phyloP scores from a whole-genome alignment of 2,329 filamentous ascomycete species.

The Aspergillus sp. region DNA sequence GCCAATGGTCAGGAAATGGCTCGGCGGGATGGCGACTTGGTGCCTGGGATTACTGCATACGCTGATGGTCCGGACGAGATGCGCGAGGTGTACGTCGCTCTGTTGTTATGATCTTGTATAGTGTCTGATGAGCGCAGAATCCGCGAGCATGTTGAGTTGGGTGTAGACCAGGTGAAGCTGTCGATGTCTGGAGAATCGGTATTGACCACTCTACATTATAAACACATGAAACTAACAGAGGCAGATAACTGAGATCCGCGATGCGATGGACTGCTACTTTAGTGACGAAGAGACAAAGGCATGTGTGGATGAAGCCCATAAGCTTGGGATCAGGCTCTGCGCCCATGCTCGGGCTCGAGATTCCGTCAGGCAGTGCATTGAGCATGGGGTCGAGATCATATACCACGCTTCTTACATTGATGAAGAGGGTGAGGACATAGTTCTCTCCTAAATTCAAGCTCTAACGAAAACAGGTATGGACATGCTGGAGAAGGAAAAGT shows the following conservation, averaged over 20 bases:
- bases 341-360: conserved; percentile 48
- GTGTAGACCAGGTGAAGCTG: conserved; percentile 48
- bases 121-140: conserved; percentile 20
- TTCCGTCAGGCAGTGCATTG: conserved; percentile 45
- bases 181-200: conserved; percentile 31
- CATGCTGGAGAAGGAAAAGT: conserved; percentile 38
- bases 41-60: conserved; percentile 44
- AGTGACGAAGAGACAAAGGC: conserved; percentile 48
- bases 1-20: conserved; percentile 54
- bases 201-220: not conserved
- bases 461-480: conserved; percentile 14
- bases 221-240: not conserved
- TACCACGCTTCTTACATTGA: conserved; percentile 51
- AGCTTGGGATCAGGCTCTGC: conserved; percentile 35
- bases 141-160: conserved; percentile 29
- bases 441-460: not conserved
- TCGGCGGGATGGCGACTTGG: conserved; percentile 45
- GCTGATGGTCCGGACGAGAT: conserved; percentile 40
- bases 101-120: too few species aligned
- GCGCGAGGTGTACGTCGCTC: conserved; percentile 26
- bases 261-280: conserved; percentile 45
- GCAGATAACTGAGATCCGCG: conserved; percentile 23
- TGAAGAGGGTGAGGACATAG: conserved; percentile 24
- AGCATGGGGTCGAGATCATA: conserved; percentile 49
- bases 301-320: conserved; percentile 50